Percentiles rank a stretch among this genome's conserved stretches.
Conservation (phyloP, 345 rosid genomes). For the Dovyalis caffra region DNA sequence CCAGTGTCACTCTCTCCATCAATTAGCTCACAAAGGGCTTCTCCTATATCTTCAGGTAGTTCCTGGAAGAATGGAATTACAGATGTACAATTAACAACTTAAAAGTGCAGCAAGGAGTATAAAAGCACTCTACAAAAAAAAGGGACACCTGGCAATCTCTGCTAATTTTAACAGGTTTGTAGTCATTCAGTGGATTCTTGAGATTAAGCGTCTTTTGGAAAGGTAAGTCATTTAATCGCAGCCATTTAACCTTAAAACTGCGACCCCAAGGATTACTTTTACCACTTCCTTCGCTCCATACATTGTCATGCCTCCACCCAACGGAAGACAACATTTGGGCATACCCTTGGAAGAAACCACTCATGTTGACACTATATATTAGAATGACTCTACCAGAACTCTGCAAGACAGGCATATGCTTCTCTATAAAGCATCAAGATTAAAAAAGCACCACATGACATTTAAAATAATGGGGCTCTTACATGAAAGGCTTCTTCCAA, state of each 20-base stretch:
- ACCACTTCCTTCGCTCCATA: slow-evolving; percentile 90
- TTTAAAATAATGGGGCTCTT: slow-evolving; percentile 34
- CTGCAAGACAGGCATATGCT: slow-evolving; percentile 55
- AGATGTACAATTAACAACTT: slow-evolving; percentile 9
- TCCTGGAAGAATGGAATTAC: slow-evolving; percentile 47
- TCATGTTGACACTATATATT: slow-evolving; percentile 96
- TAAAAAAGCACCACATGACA: slow-evolving; percentile 23
- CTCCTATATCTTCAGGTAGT: slow-evolving; percentile 80
- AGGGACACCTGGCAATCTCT: slow-evolving; percentile 88
- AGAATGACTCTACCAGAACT: slow-evolving; percentile 77
- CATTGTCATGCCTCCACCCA: slow-evolving; percentile 89
- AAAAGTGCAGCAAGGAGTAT: slow-evolving; percentile 3
- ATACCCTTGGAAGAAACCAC: slow-evolving; percentile 99
- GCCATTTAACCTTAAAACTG: slow-evolving; percentile 91
- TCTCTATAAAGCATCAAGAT: slow-evolving; percentile 23
- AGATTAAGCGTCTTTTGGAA: slow-evolving; percentile 95
- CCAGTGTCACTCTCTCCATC: slow-evolving; percentile 55
- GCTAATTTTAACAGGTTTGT: slow-evolving; percentile 96
- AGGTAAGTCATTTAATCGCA: slow-evolving; percentile 75
- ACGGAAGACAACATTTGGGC: slow-evolving; percentile 92
- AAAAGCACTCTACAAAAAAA: slow-evolving; percentile 8
- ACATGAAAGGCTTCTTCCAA: slow-evolving; percentile 91
- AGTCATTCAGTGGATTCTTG: slow-evolving; percentile 87
- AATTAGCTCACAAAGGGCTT: slow-evolving; percentile 88
- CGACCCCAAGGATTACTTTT: slow-evolving; percentile 90